Evolutionary conservation across 2,329 filamentous ascomycete species (phyloP).

Genomic region (Trematosphaeria pertusa): DNA sequence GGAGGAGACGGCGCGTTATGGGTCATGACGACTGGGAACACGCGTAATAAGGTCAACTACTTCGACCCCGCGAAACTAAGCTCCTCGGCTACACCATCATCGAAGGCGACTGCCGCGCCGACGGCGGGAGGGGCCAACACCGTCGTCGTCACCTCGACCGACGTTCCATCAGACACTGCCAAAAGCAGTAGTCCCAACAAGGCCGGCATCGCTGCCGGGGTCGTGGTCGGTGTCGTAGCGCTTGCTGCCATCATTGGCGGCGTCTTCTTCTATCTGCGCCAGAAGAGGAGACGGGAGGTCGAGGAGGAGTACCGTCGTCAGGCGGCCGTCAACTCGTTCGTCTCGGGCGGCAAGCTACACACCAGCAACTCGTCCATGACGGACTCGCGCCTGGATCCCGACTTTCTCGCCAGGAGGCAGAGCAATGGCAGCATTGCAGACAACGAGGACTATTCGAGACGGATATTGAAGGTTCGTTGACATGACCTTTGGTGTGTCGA

Average conservation of each 20-base stretch:
- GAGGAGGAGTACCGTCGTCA: conserved; percentile 87
- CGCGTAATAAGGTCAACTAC: conserved; percentile 47
- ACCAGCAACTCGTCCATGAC: conserved; percentile 73
- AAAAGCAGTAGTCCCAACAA: conserved; percentile 65
- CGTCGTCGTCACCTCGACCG: conserved; percentile 47
- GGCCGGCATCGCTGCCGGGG: conserved; percentile 85
- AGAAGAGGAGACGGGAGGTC: conserved; percentile 76
- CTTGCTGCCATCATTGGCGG: conserved; percentile 71
- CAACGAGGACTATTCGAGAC: conserved; percentile 94
- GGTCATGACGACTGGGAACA: conserved; percentile 60
- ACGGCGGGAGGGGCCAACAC: conserved; percentile 22
- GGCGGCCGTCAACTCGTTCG: conserved; percentile 77
- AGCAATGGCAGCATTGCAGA: conserved; percentile 97
- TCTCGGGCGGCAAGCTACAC: conserved; percentile 65
- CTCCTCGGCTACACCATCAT: conserved; percentile 31
- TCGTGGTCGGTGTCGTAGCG: conserved; percentile 81
- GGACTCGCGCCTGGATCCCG: conserved; percentile 85
- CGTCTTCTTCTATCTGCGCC: conserved; percentile 75
- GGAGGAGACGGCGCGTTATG: conserved; percentile 63
- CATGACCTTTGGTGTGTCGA: not conserved
- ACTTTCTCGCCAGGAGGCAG: conserved; percentile 79
- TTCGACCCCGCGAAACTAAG: conserved; percentile 33
- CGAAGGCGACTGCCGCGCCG: conserved; percentile 17
- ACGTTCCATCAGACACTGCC: conserved; percentile 39
- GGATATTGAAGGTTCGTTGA: conserved; percentile 83